Percentiles rank a stretch among this genome's conserved stretches.
These are phyloP conservation scores for Cladophialophora chaetospira DNA, from an alignment of 2,329 filamentous ascomycete species.

Conservation along the genomic window DNA sequence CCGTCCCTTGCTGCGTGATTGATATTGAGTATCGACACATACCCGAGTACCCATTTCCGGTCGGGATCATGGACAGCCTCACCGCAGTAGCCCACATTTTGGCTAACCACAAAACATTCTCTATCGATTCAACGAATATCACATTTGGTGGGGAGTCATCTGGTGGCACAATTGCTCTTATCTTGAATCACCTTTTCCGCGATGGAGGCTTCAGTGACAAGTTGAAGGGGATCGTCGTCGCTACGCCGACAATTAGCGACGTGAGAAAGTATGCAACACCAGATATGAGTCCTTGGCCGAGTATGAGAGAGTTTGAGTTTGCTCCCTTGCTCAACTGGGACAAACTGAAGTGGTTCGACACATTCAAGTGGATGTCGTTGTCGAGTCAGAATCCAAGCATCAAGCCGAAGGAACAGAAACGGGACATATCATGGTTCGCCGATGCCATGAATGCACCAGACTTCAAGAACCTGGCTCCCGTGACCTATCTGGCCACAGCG, in stretches of 20 bases:
- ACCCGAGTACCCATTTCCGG: slow-evolving; percentile 32
- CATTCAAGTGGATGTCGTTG: slow-evolving; percentile 33
- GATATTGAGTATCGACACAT: slow-evolving; percentile 33
- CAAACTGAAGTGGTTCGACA: slow-evolving; percentile 34
- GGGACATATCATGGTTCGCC: slow-evolving; percentile 32
- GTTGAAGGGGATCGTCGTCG: slow-evolving; percentile 31
- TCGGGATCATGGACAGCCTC: slow-evolving; percentile 33
- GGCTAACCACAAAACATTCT: slow-evolving; percentile 32
- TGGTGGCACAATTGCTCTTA: slow-evolving; percentile 32
- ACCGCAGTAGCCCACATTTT: slow-evolving; percentile 30
- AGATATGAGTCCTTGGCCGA: slow-evolving; percentile 33
- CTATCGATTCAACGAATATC: slow-evolving; percentile 30
- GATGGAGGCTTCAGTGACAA: slow-evolving; percentile 25
- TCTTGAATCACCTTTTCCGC: slow-evolving; percentile 31
- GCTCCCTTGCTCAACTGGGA: slow-evolving; percentile 33
- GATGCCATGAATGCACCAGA: slow-evolving; percentile 32
- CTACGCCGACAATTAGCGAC: slow-evolving; percentile 33
- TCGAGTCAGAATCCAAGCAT: slow-evolving; percentile 19
- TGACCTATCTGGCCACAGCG: slow-evolving; percentile 32
- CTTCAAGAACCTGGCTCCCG: slow-evolving; percentile 29
- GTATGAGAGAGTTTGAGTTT: slow-evolving; percentile 32
- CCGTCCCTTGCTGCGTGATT: slow-evolving; percentile 32
- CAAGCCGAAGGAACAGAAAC: slow-evolving; percentile 27
- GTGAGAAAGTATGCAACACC: slow-evolving; percentile 31
- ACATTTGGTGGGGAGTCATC: slow-evolving; percentile 33